Evolutionary conservation across 495 filamentous ascomycete species (phyloP).

Genomic region (Chaetomidium leptoderma): DNA sequence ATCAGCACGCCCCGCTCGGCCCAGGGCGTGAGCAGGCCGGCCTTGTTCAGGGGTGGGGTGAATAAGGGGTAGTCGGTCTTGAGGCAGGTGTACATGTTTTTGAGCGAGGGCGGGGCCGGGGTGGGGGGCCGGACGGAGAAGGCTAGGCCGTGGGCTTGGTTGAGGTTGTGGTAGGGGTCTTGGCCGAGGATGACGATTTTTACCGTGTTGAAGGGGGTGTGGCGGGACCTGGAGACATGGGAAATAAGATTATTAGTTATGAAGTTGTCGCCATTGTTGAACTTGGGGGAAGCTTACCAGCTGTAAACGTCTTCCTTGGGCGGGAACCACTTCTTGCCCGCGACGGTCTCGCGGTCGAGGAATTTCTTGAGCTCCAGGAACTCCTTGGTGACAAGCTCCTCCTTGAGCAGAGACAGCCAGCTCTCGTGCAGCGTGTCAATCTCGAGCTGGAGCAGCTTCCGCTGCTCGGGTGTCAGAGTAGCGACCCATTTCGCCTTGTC

Average conservation of each 20-base stretch:
- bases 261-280: not conserved
- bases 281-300: constrained; percentile 55
- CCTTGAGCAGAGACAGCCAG: constrained; percentile 83
- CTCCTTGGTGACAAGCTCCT: constrained; percentile 68
- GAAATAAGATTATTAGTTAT: constrained; percentile 4
- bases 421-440: constrained; percentile 86
- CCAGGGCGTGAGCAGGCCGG: constrained; percentile 85
- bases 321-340: constrained; percentile 73
- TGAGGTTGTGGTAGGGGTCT: constrained; percentile 92
- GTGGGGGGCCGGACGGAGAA: constrained; percentile 93
- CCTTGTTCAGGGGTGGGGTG: constrained; percentile 63
- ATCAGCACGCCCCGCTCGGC: constrained; percentile 86
- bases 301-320: constrained; percentile 87
- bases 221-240: constrained; percentile 62
- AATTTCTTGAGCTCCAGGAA: constrained; percentile 88
- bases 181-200: constrained; percentile 90
- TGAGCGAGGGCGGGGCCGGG: constrained; percentile 76
- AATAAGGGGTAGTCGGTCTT: constrained; percentile 85
- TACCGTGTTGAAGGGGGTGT: constrained; percentile 81
- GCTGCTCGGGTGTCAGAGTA: constrained; percentile 74
- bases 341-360: constrained; percentile 70
- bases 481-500: constrained; percentile 84
- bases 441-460: constrained; percentile 74
- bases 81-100: constrained; percentile 86
- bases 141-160: constrained; percentile 92